These are phyloP conservation scores for Pseudozyma sp. DNA, from an alignment of 1,284 basidiomycete genomes.

Conservation along the genomic window DNA sequence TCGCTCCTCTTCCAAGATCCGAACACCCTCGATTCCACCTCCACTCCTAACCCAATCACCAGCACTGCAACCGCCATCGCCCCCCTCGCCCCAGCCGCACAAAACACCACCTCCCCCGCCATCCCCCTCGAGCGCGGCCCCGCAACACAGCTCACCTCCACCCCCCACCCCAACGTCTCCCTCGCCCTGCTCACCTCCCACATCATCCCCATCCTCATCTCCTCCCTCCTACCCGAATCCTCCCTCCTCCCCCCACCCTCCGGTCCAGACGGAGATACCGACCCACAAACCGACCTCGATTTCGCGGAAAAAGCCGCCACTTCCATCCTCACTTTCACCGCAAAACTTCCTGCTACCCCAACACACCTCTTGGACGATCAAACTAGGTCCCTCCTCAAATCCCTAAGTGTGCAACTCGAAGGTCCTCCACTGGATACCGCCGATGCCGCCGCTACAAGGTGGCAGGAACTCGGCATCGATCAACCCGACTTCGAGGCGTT, in stretches of 20 bases:
- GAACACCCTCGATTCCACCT: slow-evolving; percentile 63
- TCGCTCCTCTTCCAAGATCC: slow-evolving; percentile 77
- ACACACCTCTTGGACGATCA: neutral
- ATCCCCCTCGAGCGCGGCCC: slow-evolving; percentile 66
- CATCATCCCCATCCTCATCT: slow-evolving; percentile 58
- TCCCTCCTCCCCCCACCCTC: slow-evolving; percentile 69
- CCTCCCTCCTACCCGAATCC: slow-evolving; percentile 48
- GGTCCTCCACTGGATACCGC: slow-evolving; percentile 9
- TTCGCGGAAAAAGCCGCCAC: slow-evolving; percentile 83
- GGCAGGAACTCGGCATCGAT: slow-evolving; percentile 25
- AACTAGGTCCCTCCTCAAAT: slow-evolving; percentile 5
- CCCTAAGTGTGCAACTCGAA: slow-evolving; percentile 15
- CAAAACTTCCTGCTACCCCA: slow-evolving; percentile 12
- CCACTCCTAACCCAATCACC: slow-evolving; percentile 69
- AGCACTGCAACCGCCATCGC: slow-evolving; percentile 53
- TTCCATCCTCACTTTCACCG: slow-evolving; percentile 70
- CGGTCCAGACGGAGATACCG: slow-evolving; percentile 77
- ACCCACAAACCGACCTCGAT: slow-evolving; percentile 77
- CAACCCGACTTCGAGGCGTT: slow-evolving; percentile 7
- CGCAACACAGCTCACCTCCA: slow-evolving; percentile 44
- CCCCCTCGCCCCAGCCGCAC: slow-evolving; percentile 10
- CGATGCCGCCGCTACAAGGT: slow-evolving; percentile 5
- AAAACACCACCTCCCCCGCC: slow-evolving; percentile 8
- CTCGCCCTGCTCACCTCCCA: slow-evolving; percentile 62
- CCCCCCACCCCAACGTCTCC: slow-evolving; percentile 57